Percentiles rank a stretch among this genome's conserved stretches.
Evolutionary conservation across 345 rosid species (phyloP).

Genomic region (Camelina hispida): DNA sequence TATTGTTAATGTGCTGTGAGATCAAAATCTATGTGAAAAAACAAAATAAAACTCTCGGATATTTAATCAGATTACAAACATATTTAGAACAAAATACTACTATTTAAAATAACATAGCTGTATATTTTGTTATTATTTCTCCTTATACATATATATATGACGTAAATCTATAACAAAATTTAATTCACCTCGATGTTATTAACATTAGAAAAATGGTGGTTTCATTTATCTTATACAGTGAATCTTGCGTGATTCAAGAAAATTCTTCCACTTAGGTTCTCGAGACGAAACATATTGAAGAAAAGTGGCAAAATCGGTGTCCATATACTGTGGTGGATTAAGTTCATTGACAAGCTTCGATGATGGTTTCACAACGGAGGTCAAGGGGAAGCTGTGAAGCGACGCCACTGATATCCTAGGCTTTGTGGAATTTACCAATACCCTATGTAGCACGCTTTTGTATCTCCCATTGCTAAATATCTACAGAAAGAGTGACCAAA

Average conservation of each 20-base stretch:
- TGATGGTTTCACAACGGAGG: slow-evolving; percentile 53
- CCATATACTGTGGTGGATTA: slow-evolving; percentile 63
- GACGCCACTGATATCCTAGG: slow-evolving; percentile 81
- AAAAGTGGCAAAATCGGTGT: slow-evolving; percentile 71
- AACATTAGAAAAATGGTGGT: neutral
- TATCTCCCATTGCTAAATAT: slow-evolving; percentile 92
- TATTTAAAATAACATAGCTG: too few species aligned
- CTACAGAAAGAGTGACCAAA: slow-evolving; percentile 28
- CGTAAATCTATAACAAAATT: neutral
- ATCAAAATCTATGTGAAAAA: too few species aligned
- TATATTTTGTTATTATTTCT: neutral
- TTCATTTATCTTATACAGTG: neutral
- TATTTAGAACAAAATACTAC: too few species aligned
- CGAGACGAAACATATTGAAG: slow-evolving; percentile 65
- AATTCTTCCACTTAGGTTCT: slow-evolving; percentile 78
- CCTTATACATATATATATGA: neutral
- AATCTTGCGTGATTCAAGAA: slow-evolving; percentile 75
- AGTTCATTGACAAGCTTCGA: slow-evolving; percentile 52
- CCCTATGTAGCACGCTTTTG: slow-evolving; percentile 86
- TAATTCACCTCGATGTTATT: neutral
- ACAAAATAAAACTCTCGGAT: too few species aligned
- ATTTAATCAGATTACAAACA: too few species aligned
- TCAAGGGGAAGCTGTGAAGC: slow-evolving; percentile 64
- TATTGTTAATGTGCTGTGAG: too few species aligned
- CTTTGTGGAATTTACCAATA: slow-evolving; percentile 59